Base-by-base conservation (phyloP, 1,284 basidiomycete genomes). In the Cutaneotrichosporon sp. region DNA sequence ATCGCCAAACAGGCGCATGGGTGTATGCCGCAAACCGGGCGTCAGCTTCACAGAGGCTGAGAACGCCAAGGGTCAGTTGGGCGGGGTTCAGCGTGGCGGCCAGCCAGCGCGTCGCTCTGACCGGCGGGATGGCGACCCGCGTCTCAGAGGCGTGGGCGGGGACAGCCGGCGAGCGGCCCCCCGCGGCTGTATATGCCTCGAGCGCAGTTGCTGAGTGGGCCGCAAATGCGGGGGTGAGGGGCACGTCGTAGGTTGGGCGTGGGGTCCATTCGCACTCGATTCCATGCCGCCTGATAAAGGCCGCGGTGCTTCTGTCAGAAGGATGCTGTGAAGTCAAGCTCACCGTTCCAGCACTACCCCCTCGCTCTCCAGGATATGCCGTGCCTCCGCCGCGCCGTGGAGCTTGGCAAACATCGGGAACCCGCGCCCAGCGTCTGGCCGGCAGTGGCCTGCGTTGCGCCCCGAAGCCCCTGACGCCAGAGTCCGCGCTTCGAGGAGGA, bases 381-480 rank as follows among this genome's bases (percentile, higher is more conserved):
- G 22, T 31, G 71, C 67, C 27, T 62, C 50, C 10, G 59, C 52
- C 2, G 44, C 50, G 2, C 71, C 69, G 39, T 70, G 68, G 7
- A 64, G 42, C n/a, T 35, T 43, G 1, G 63, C 54, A 45, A 67
- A 72, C 1, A 47, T 52, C 0, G 62, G 64, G 49, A 67, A 74
- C 1, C 70, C 69, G 38, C 70, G 52, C 33, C 60, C 63, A 0
- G 63, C 62, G 19, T 70, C 61, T 3, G 67, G 68, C n/a, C 69
- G 62, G 46, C 69, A 72, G 50, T 74, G 69, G 1, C 72, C 72
- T 3, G 72, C 72, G 53, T 74, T 71, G 1, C 70, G 53, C 3
- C 72, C 72, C 6, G 61, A 63, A 3, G 72, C 72, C n/a, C 72
- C 72, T 1, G 66, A 69, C 26, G 65, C 69, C 9, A 63, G 59